Percentiles rank a stretch among this genome's conserved stretches.
Conservation (phyloP, 2,329 filamentous ascomycete genomes). For the Aureobasidium sp. region DNA sequence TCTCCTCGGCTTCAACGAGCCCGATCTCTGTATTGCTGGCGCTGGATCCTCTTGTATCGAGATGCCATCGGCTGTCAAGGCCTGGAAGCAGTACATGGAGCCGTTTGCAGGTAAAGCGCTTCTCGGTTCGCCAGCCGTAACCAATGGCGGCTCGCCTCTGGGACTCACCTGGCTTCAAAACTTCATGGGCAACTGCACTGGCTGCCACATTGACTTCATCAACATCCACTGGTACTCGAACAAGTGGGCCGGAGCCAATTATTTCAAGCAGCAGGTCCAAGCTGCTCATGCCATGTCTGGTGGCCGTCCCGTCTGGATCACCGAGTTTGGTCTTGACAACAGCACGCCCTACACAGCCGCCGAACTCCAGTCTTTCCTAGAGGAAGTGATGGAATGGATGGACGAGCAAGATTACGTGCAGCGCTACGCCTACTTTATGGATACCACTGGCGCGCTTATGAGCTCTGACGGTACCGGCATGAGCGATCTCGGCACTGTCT, state of each 20-base stretch:
- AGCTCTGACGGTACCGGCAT: slow-evolving; percentile 19
- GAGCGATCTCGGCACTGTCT: slow-evolving; percentile 21
- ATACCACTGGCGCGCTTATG: slow-evolving; percentile 25
- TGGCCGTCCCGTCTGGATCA: slow-evolving; percentile 35
- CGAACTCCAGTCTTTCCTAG: slow-evolving; percentile 41
- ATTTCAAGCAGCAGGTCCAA: slow-evolving; percentile 40
- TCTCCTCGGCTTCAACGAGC: slow-evolving; percentile 63
- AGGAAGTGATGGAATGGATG: slow-evolving; percentile 36
- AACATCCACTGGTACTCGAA: slow-evolving; percentile 54
- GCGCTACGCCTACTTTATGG: slow-evolving; percentile 32
- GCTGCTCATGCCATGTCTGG: slow-evolving; percentile 17
- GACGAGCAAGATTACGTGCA: slow-evolving; percentile 33
- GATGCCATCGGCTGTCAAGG: slow-evolving; percentile 42
- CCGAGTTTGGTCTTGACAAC: slow-evolving; percentile 52
- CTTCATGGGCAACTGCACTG: slow-evolving; percentile 47
- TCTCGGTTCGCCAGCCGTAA: slow-evolving; percentile 53
- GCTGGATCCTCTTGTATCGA: slow-evolving; percentile 49
- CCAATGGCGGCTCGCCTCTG: slow-evolving; percentile 44
- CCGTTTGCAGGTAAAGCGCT: slow-evolving; percentile 42
- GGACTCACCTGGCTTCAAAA: slow-evolving; percentile 49
- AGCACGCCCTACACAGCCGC: slow-evolving; percentile 29
- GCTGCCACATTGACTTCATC: slow-evolving; percentile 53
- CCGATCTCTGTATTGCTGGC: slow-evolving; percentile 44
- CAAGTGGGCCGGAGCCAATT: slow-evolving; percentile 25
- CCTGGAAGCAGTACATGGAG: slow-evolving; percentile 49